Conservation (phyloP, 2,329 filamentous ascomycete genomes). For the Penicillium janthinellum region DNA sequence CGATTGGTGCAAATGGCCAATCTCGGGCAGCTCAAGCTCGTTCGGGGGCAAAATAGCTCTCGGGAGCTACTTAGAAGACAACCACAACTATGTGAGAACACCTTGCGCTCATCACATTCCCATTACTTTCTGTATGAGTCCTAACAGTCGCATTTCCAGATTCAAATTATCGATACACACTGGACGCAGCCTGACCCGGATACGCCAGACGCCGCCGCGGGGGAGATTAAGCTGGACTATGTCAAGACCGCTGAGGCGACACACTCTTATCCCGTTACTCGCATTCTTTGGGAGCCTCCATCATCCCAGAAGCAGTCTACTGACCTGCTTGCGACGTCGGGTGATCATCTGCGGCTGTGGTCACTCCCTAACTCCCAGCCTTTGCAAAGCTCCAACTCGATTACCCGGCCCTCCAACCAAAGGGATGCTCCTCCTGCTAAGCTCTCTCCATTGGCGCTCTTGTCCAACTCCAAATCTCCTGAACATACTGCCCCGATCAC, state of each 20-base stretch:
- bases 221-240: conserved; percentile 70
- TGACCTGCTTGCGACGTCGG: conserved; percentile 90
- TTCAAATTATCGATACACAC: conserved; percentile 94
- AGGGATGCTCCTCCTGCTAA: conserved; percentile 69
- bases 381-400: conserved; percentile 65
- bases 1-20: conserved; percentile 99
- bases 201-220: conserved; percentile 71
- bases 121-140: neutral
- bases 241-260: conserved; percentile 93
- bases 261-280: conserved; percentile 94
- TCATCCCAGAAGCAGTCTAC: conserved; percentile 94
- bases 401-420: conserved; percentile 66
- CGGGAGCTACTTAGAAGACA: conserved; percentile 95
- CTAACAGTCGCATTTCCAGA: conserved; percentile 57
- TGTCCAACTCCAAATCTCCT: conserved; percentile 97
- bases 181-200: conserved; percentile 69
- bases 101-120: conserved; percentile 32
- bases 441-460: conserved; percentile 83
- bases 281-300: conserved; percentile 93
- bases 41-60: conserved; percentile 90
- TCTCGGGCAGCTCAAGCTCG: conserved; percentile 60
- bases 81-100: conserved; percentile 81
- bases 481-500: conserved; percentile 97
- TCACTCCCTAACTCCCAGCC: conserved; percentile 72
- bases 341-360: conserved; percentile 92